A percentile compares a stretch with the other conserved stretches of the same genome.
phyloP scores from a whole-genome alignment of 148 eudicot genomes.

The Tetragonia tetragonoides region DNA sequence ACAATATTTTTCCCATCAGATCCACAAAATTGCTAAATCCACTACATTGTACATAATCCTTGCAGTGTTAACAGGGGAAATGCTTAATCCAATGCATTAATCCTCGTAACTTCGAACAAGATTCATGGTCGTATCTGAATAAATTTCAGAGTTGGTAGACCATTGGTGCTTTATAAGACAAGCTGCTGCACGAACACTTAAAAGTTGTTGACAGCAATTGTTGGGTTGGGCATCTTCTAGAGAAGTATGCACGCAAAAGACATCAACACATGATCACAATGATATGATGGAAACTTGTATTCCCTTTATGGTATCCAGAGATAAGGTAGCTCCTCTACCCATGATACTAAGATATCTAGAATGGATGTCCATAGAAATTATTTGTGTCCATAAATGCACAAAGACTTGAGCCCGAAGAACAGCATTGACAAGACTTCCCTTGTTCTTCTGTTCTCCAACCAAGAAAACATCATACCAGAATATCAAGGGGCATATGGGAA shows the following conservation, averaged over 20 bases:
- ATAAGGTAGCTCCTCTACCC: conserved; percentile 11
- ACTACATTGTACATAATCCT: conserved; percentile 12
- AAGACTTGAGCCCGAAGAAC: conserved; percentile 18
- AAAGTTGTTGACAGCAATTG: conserved; percentile 8
- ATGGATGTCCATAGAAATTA: conserved; percentile 9
- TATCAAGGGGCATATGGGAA: background rate
- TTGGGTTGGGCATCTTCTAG: conserved; percentile 5
- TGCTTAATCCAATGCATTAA: conserved; percentile 18
- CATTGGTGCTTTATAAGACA: conserved; percentile 7
- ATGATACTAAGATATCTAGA: background rate
- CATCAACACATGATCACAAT: conserved; percentile 15
- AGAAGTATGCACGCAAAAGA: background rate
- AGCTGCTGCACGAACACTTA: conserved; percentile 6
- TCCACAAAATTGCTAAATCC: conserved; percentile 20
- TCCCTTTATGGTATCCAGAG: conserved; percentile 4
- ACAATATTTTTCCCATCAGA: conserved; percentile 6
- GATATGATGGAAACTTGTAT: conserved; percentile 7
- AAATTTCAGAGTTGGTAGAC: conserved; percentile 5
- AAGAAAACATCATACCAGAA: background rate
- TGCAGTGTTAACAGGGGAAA: conserved; percentile 7
- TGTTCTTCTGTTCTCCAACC: conserved; percentile 8
- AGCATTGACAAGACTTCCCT: conserved; percentile 14
- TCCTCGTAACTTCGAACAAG: conserved; percentile 9
- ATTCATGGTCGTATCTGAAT: conserved; percentile 15
- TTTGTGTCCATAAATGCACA: conserved; percentile 7